Evolutionary conservation across 805 yeast genomes (phyloP), one percentile per base, ranked within the genome.

Genomic region (Phaffomyces thermotolerans): DNA sequence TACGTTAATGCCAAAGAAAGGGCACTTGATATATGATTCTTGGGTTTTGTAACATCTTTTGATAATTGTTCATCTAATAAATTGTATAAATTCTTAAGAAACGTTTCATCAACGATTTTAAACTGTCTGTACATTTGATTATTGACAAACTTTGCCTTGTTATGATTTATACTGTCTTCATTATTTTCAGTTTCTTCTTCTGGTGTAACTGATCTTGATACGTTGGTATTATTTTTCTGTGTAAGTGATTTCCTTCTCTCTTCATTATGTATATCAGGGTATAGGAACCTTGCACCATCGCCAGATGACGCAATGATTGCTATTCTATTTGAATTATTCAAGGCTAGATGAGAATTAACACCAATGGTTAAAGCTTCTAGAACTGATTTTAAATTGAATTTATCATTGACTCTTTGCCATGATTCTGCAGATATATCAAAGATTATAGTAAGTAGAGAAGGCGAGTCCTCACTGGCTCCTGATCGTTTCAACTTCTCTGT

Each of bases 111-210:
- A 25, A 91, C 81, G 34, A 77, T 69, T 49, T 83, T 72, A 56
- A 91, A 91, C 57, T 85, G 95, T 48, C 95, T 71, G 58, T 91
- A 88, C 87, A 91, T 87, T 36, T 79, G 81, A 40, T 69, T 56
- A 57, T 75, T 70, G 37, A 78, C 65, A 43, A 57, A 17, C 53
- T 41, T 13, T 39, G 15, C 23, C 7, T 43, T 41, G 14, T 25
- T 40, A 36, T 25, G 41, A 47, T 6, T 23, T 13, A 17, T 33
- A 20, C 27, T 20, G 5, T 29, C 14, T 2, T 30, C 37, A 49
- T 25, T 34, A 6, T 15, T 17, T 12, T 44, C 42, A 2, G 27
- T 35, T 49, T 24, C 37, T 7, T 17, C 18, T 12, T 44, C 44
- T 1, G 59, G 57, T 4, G 54, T 33, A 0, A 43, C 40, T 0